Evolutionary conservation across 148 eudicot genomes (phyloP), one percentile per base, ranked within the genome.

Genomic region (Cornus kousa): DNA sequence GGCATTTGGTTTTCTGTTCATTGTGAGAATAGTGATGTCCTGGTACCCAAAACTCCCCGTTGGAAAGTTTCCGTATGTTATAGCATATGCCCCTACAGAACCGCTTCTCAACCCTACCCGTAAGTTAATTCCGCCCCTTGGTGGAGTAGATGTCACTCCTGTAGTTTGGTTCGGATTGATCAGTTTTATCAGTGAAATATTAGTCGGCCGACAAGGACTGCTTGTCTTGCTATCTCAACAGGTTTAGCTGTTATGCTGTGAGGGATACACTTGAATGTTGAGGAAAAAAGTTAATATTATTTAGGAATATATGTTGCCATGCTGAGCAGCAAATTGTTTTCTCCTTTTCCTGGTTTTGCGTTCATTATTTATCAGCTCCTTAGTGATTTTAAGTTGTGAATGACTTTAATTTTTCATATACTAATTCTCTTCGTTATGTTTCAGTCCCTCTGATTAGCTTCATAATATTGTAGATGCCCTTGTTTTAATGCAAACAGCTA

Each of bases 11-110:
- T 96, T 96, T 79, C 88, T 96, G 16, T 93, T 96, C 84, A 86
- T 96, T 46, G 0, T 88, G 77, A 88, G 99, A 83, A 96, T 96
- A 53, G 95, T 96, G 43, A 96, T 96, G 99, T 96, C 99, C n/a
- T 96, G 99, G 99, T 96, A 96, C 76, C 99, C 99, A 0, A 96
- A 89, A 83, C 92, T 96, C 71, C 99, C 99, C 0, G 97, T 96
- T 55, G 86, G 85, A 10, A 89, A 93, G 80, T 92, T 96, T 73
- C 99, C 99, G 0, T 96, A 89, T 68, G 89, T 96, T 8, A 46
- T 96, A 40, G 99, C 99, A 2, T 96, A 87, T 73, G 99, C 97
- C 53, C 99, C 99, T 10, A 96, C 99, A 0, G 99, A 96, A 80
- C 99, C 99, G 1, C 67, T 96, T 40, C 90, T 96, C 10, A 68